Base-by-base conservation (phyloP, 768 basidiomycete species). In the Boletus subcaerulescens region DNA sequence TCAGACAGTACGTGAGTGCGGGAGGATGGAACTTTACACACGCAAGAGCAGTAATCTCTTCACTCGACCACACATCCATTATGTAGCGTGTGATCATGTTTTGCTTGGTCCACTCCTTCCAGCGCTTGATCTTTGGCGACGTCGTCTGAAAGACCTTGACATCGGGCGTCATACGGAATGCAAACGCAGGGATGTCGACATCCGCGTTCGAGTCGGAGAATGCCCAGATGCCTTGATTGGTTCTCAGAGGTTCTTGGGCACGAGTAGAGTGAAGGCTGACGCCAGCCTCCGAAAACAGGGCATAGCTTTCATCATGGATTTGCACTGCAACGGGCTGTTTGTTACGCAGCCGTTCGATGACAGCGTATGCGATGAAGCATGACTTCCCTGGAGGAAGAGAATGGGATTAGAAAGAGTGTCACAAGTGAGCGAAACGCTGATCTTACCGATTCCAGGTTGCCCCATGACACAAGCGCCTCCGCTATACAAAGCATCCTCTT, bases 361-460 rank as follows among this genome's bases (percentile, higher is more conserved):
- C 40, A 17, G 44, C 45, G 31, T 56, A 53, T 32, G 55, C 50
- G 13, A 56, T 56, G 40, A 56, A 52, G 17, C 45, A 46, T 12
- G 55, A 52, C 29, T 56, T 56, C n/a, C 55, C 50, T 56, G 1
- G 20, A 5, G 4, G 9, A 2, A 4, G 9, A 0, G 26, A 4
- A 5, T 20, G 17, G 35, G 12, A 45, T 51, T 13, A 45, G 49
- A 33, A 39, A 33, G 13, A 0, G n/a, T 15, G 7, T 17, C 14
- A 5, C 4, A 33, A 14, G 40, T 42, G 5, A 3, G 12, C n/a
- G 8, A 29, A 29, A 18, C 32, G n/a, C 22, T 24, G 29, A 32
- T 55, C 49, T 45, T 45, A 55, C 55, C 55, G 31, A 56, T 56
- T 18, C 55, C 43, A 7, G 54, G 54, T 35, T 53, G 52, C 1